Evolutionary conservation across 208 protist genomes (phyloP), one percentile per base, ranked within the genome.

Genomic region (Leishmania turanica): DNA sequence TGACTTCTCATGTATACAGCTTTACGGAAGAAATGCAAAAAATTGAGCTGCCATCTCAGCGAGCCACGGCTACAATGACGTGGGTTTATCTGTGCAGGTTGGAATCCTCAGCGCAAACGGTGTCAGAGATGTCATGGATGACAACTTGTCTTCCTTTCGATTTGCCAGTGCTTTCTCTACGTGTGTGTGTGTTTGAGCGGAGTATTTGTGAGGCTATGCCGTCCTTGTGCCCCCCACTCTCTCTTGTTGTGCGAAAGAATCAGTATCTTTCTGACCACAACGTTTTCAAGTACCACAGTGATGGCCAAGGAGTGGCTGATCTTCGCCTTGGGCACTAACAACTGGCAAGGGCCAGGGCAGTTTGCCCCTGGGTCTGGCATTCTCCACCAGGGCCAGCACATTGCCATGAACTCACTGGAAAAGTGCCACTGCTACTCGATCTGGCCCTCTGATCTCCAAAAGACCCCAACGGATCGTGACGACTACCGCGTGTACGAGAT

Each of bases 291-390:
- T 42, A 31, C 65, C 9, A 24, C 56, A 73, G 82, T 9, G 21
- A 95, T 95, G 92, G 66, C 81, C 15, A 74, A 87, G 40, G 78
- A 91, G 71, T 92, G 92, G 88, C 85, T 92, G 37, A 90, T 95
- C 84, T 95, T 95, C 85, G 88, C 82, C 27, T 82, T 95, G 19
- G 92, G 92, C 34, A 95, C 92, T 0, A 95, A 95, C 77, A 95
- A 95, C 83, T 95, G 92, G 92, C 92, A 95, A 66, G 88, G 82
- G 8, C 84, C 87, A 6, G 89, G 82, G 9, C 89, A 95, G 77
- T 95, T 95, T 83, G 92, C 92, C 5, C 90, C 92, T 40, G 92
- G 92, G 1, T 95, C 92, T 54, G 92, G 92, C 45, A 95, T 95
- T 79, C 82, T 95, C n/a, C 92, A 95, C 72, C 85, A 93, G 68